Conservation (phyloP, 1,139 yeast genomes). For the Taiozyma sp. region DNA sequence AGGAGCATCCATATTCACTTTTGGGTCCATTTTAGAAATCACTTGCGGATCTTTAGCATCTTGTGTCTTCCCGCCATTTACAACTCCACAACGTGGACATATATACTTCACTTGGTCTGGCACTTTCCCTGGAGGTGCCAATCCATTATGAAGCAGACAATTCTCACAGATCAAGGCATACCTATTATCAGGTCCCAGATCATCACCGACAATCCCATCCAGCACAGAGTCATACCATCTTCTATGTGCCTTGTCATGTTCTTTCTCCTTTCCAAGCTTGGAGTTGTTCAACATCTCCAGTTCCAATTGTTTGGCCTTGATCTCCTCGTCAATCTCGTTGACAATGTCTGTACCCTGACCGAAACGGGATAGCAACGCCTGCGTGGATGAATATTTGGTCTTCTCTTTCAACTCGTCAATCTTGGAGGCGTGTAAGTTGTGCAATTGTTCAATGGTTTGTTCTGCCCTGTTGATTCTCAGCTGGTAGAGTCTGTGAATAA, state of each 20-base stretch:
- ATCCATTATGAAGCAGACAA: conserved; percentile 72
- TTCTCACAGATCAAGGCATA: conserved; percentile 69
- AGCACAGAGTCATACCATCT: conserved; percentile 26
- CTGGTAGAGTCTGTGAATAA: conserved; percentile 1
- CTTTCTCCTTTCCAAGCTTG: background rate
- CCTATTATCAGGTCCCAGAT: conserved; percentile 54
- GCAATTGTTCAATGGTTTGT: conserved; percentile 22
- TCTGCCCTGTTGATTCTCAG: conserved; percentile 18
- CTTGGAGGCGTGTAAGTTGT: conserved; percentile 52
- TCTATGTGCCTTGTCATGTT: background rate
- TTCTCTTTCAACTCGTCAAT: conserved; percentile 72
- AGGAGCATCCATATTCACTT: background rate
- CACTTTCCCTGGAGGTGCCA: conserved; percentile 68
- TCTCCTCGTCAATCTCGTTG: conserved; percentile 31
- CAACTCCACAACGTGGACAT: conserved; percentile 70
- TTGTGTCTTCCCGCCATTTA: conserved; percentile 32
- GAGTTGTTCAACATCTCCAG: conserved; percentile 30
- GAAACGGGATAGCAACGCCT: conserved; percentile 64
- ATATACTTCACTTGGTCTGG: conserved; percentile 55
- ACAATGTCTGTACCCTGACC: conserved; percentile 37
- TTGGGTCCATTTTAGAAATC: background rate
- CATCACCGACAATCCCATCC: conserved; percentile 64
- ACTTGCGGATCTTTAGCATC: background rate
- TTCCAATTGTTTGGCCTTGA: conserved; percentile 39
- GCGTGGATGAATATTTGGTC: conserved; percentile 77